Base-by-base conservation (phyloP, 169 alveolate genomes). In the Theileria orientalis region DNA sequence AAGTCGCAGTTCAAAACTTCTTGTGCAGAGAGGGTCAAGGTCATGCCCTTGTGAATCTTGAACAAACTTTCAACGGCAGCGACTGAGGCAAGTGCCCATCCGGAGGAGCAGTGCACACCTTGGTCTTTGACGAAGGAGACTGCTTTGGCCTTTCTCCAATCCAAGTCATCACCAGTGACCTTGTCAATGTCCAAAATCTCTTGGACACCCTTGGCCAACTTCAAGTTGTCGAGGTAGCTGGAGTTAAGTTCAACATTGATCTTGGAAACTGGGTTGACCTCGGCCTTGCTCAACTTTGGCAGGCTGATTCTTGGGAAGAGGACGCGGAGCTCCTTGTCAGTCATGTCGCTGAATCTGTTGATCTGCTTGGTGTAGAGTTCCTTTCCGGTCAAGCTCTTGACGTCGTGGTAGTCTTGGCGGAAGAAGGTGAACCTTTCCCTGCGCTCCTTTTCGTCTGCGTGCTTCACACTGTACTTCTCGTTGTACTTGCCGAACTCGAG, bases 21-120 rank as follows among this genome's bases (percentile, higher is more conserved):
- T 74, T 96, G 96, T 74, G 76, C 96, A 56, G 97, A 93, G 30
- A 94, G 76, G 16, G 60, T 33, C 6, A 85, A 44, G 14, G 29
- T 33, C 29, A 21, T 59, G 37, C 74, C 71, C 68, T 71, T 74
- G 77, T 83, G 30, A 78, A 67, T 59, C 52, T 63, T 71, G 76
- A 80, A 93, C 57, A 78, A 88, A 25, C 92, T 83, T 82, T 90
- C 94, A 1, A 93, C 47, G 11, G 74, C 30, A 2, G 93, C 93
- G 7, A 90, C 80, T 9, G 95, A 60, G 14, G 95, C 84, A 80
- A 94, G 90, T 11, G 96, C 91, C 94, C 95, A 92, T 44, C 95
- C 92, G 25, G 94, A 79, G 40, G 94, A 94, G 69, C 95, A 90
- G 33, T 40, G 67, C 25, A 40, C 16, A 27, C 85, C 78, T 84